Evolutionary conservation across 345 rosid genomes (phyloP), one percentile per base, ranked within the genome.

Genomic region (Populus ilicifolia): DNA sequence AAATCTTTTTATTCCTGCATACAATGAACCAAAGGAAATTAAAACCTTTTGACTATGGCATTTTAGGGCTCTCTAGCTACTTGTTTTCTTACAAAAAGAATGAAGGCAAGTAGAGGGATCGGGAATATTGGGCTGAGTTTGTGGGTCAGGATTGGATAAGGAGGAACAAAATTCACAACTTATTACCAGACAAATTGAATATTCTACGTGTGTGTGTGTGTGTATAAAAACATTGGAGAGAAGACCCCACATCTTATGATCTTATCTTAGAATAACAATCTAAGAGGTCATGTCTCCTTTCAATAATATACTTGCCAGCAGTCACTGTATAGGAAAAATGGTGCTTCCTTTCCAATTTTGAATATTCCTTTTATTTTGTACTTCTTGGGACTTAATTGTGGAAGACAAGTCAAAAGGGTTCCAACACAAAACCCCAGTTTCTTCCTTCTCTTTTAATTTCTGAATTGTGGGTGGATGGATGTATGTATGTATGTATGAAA

Each of bases 261-360:
- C 83, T 72, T 66, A 77, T 77, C 78, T 66, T 44, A 77, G 52
- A 36, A 43, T 56, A 70, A 43, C 72, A 72, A 17, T 64, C 25
- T 12, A 25, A 71, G 70, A 48, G 61, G 76, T 78, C 80, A 72
- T 48, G 79, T 82, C 82, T 71, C 71, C 71, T 77, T 75, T 80
- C 78, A 20, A 68, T 50, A 80, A 73, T 48, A 44, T 44, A 77
- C 78, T 21, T 14, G 50, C 64, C 48, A 82, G 77, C 68, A 68
- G 46, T 71, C 77, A 75, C 79, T 69, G 50, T 78, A 48, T 73
- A 29, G 13, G 66, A 79, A 71, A 83, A 86, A 83, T 82, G 72
- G 72, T 39, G 70, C 23, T 83, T 71, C 76, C 85, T 85, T 85
- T 86, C 77, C 70, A 75, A 78, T 82, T 89, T 75, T 75, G 82